Evolutionary conservation across 2,329 filamentous ascomycete genomes (phyloP).

Genomic region (Penicillium freii): DNA sequence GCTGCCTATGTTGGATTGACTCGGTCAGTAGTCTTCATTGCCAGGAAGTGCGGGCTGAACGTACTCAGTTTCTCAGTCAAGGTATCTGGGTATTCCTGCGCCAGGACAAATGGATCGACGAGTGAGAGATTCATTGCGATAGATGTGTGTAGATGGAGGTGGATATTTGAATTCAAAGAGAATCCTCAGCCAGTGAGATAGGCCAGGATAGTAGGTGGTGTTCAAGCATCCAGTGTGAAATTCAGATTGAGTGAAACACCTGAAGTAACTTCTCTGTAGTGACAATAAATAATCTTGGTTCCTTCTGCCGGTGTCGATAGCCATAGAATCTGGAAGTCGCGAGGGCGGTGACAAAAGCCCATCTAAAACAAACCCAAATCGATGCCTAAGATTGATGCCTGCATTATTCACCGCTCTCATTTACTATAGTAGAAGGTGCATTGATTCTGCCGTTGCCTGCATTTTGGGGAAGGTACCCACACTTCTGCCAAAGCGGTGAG

Average conservation of each 20-base stretch:
- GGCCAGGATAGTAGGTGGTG: constrained; percentile 22
- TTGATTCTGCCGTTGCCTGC: not conserved
- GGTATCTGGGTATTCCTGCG: constrained; percentile 83
- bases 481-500: constrained; percentile 24
- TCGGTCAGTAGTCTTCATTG: constrained; percentile 15
- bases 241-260: not conserved
- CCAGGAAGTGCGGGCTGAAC: constrained; percentile 16
- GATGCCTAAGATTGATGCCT: constrained; percentile 5
- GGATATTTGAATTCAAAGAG: not conserved
- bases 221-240: constrained; percentile 27
- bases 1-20: constrained; percentile 45
- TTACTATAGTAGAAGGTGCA: not conserved
- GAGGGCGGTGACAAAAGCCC: constrained; percentile 12
- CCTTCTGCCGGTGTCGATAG: constrained; percentile 8
- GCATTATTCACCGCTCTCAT: not conserved
- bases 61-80: constrained; percentile 81
- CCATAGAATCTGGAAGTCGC: constrained; percentile 2
- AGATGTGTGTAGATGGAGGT: not conserved
- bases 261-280: not conserved
- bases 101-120: constrained; percentile 68
- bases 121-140: constrained; percentile 66
- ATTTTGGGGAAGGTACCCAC: constrained; percentile 9
- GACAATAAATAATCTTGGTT: not conserved
- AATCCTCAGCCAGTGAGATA: constrained; percentile 24
- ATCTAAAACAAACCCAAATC: not conserved